Base-by-base conservation (phyloP, 1,139 yeast species). In the Taphrina confusa region DNA sequence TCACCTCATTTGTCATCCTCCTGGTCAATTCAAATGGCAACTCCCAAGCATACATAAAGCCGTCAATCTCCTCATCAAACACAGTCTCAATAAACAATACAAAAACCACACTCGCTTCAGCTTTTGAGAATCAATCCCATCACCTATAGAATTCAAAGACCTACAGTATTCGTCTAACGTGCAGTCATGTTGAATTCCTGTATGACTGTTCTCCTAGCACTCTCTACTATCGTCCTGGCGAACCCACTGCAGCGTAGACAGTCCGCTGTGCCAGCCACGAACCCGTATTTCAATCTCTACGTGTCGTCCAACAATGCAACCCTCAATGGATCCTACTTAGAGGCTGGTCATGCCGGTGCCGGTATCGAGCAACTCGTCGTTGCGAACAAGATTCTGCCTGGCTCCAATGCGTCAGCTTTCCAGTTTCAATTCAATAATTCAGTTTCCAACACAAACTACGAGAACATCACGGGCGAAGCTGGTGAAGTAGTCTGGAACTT, bases 291-390 rank as follows among this genome's bases (percentile, higher is more conserved):
- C 31, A 37, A 25, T 12, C 58, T 54, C 36, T 22, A 20, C 18
- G 28, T 54, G 18, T 14, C 25, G 4, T 54, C 58, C 4, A 16
- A 22, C 28, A 42, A 54, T 27, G n/a, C 30, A n/a, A 33, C 51
- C 16, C 37, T 54, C 42, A 44, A 54, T 22, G 51, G 58, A 16
- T 31, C 51, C 8, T 27, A 39, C 18, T 45, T 54, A n/a, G 23
- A 16, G 14, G 25, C 58, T 16, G 34, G 33, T 6, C 50, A 54
- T 20, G 20, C 58, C 4, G 58, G 58, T 12, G 50, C 58, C 8
- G 58, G 28, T 16, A 54, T 42, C 36, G 51, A 54, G 34, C 39
- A 54, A 28, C 58, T 54, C 34, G 14, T 30, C 16, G 28, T 44
- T 12, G 51, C 33, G 25, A n/a, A 25, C 34, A 42, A 34, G 25